phyloP scores from a whole-genome alignment of 176 grass and related monocot genomes.

The Oryza australiensis region DNA sequence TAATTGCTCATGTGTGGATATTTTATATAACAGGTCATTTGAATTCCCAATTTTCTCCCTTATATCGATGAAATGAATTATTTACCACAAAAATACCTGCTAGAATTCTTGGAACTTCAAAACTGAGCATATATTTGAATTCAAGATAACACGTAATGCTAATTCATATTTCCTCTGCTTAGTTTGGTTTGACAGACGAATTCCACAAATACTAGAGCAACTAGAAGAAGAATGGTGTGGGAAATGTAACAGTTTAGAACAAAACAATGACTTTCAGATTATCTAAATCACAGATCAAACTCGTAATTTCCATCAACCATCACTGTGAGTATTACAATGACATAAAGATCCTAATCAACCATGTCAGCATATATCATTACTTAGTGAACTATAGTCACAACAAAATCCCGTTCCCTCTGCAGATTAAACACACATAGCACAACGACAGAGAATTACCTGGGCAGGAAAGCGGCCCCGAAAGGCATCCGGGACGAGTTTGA shows the following conservation, averaged over 20 bases:
- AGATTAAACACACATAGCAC: background rate
- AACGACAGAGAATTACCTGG: conserved; percentile 44
- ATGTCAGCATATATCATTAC: background rate
- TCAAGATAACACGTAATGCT: background rate
- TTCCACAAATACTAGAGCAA: background rate
- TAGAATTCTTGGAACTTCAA: background rate
- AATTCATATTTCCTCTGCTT: background rate
- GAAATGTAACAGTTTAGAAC: background rate
- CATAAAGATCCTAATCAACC: background rate
- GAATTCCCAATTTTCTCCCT: background rate
- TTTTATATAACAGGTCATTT: background rate
- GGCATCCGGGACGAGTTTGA: conserved; percentile 57
- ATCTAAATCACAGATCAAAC: background rate
- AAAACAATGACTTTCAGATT: background rate
- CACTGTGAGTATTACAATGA: background rate
- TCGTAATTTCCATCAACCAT: background rate
- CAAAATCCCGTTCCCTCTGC: background rate
- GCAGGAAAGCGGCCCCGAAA: conserved; percentile 67
- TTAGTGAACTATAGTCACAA: background rate
- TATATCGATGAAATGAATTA: background rate
- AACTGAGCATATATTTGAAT: conserved; percentile 11
- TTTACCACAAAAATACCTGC: background rate
- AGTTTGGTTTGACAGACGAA: background rate
- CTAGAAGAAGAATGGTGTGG: background rate
- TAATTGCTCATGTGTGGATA: background rate